Conservation (phyloP, 2,329 filamentous ascomycete genomes). For the Colletotrichum sansevieriae region DNA sequence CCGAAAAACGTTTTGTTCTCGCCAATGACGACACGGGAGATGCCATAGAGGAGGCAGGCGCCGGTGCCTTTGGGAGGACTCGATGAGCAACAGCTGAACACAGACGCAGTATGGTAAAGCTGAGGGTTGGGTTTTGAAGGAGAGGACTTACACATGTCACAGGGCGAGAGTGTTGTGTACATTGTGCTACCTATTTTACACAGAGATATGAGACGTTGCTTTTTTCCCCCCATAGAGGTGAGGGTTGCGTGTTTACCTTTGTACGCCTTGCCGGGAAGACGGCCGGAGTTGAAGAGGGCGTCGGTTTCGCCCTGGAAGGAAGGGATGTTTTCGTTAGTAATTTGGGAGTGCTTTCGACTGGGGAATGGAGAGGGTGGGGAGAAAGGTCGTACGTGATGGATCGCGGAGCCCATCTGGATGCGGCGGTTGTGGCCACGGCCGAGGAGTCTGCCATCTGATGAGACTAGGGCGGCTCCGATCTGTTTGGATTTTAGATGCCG, state of each 20-base stretch:
- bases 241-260: conserved; percentile 46
- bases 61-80: conserved; percentile 64
- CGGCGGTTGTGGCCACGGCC: conserved; percentile 82
- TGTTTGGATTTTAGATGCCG: neutral
- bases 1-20: conserved; percentile 83
- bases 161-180: conserved; percentile 85
- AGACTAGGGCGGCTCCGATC: conserved; percentile 72
- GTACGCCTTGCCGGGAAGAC: conserved; percentile 77
- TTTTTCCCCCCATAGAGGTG: neutral
- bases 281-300: conserved; percentile 79
- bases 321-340: neutral
- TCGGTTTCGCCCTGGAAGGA: conserved; percentile 76
- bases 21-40: conserved; percentile 80
- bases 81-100: neutral
- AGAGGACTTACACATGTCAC: conserved; percentile 74
- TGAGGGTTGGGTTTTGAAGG: neutral
- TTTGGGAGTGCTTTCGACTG: neutral
- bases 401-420: conserved; percentile 78
- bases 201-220: neutral
- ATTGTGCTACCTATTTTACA: conserved; percentile 72
- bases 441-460: conserved; percentile 76
- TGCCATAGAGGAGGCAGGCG: conserved; percentile 81
- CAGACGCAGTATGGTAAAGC: neutral
- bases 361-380: neutral
- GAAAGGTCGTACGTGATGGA: conserved; percentile 71